phyloP scores from a whole-genome alignment of 306 rosid genomes.

The Fagus crenata region DNA sequence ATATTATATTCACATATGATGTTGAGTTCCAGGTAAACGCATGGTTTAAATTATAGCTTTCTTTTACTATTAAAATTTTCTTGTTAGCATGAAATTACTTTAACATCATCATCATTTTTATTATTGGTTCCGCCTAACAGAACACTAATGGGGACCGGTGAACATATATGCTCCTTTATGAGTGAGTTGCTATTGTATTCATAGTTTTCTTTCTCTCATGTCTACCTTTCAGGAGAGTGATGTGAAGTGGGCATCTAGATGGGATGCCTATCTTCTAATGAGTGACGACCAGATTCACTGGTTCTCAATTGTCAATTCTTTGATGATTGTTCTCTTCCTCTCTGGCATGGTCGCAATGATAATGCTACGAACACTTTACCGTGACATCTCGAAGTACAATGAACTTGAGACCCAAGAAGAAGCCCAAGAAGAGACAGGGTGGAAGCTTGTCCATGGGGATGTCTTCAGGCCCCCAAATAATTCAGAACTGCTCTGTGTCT shows the following conservation, averaged over 20 bases:
- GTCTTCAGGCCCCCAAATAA: conserved; percentile 87
- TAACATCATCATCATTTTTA: background rate
- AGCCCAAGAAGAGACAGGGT: conserved; percentile 99
- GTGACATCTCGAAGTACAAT: conserved; percentile 94
- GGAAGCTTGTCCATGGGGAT: conserved; percentile 99
- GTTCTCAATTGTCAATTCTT: conserved; percentile 92
- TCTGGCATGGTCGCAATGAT: conserved; percentile 99
- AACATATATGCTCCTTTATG: background rate
- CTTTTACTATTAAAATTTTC: background rate
- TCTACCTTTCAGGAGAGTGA: conserved; percentile 69
- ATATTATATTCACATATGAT: conserved; percentile 86
- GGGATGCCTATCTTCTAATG: conserved; percentile 98
- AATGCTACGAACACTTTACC: conserved; percentile 94
- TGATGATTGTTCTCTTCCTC: conserved; percentile 98
- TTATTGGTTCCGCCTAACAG: background rate
- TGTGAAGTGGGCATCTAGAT: conserved; percentile 99
- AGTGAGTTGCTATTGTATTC: conserved; percentile 21
- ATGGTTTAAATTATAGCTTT: background rate
- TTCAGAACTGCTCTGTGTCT: conserved; percentile 82
- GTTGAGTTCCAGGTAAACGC: conserved; percentile 85
- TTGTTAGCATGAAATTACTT: background rate
- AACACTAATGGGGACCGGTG: background rate
- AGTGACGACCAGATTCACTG: conserved; percentile 95
- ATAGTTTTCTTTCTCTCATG: conserved; percentile 21
- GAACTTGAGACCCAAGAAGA: conserved; percentile 99